phyloP scores from a whole-genome alignment of 345 rosid species.

The Populus euphratica region DNA sequence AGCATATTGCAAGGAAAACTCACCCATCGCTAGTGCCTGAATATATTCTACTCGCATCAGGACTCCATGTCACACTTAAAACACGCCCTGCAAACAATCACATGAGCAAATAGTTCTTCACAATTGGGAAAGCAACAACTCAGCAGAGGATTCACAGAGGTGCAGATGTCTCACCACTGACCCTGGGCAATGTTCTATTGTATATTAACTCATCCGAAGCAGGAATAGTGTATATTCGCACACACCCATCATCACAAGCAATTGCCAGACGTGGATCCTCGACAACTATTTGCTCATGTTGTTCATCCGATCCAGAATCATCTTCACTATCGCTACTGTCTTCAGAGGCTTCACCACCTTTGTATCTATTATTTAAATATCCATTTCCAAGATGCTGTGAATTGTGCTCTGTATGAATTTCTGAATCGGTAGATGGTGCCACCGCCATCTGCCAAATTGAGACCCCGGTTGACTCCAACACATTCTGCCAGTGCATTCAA shows the following conservation, averaged over 20 bases:
- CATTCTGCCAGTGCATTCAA: slow-evolving; percentile 44
- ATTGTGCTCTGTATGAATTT: slow-evolving; percentile 24
- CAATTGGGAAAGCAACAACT: slow-evolving; percentile 14
- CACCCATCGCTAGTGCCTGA: slow-evolving; percentile 96
- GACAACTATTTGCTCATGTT: slow-evolving; percentile 26
- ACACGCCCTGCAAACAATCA: slow-evolving; percentile 55
- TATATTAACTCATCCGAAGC: slow-evolving; percentile 56
- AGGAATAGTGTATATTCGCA: slow-evolving; percentile 55
- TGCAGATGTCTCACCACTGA: slow-evolving; percentile 75
- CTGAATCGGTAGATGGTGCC: slow-evolving; percentile 34
- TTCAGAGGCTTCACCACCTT: slow-evolving; percentile 36
- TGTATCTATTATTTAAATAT: slow-evolving; percentile 32
- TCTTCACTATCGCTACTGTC: slow-evolving; percentile 59
- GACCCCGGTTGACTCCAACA: slow-evolving; percentile 64
- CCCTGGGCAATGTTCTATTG: slow-evolving; percentile 75
- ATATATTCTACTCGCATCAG: slow-evolving; percentile 55
- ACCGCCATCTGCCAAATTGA: slow-evolving; percentile 96
- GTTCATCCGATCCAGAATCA: slow-evolving; percentile 49
- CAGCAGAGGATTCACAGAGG: slow-evolving; percentile 14
- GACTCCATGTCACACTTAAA: slow-evolving; percentile 74
- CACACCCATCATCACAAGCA: slow-evolving; percentile 89
- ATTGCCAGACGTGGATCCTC: slow-evolving; percentile 53
- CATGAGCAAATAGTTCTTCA: slow-evolving; percentile 6
- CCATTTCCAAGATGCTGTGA: slow-evolving; percentile 50
- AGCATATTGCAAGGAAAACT: slow-evolving; percentile 21